Percentiles rank a stretch among this genome's conserved stretches.
Conservation (phyloP, 352 stramenopile species). For the Aphanomyces stellatus region DNA sequence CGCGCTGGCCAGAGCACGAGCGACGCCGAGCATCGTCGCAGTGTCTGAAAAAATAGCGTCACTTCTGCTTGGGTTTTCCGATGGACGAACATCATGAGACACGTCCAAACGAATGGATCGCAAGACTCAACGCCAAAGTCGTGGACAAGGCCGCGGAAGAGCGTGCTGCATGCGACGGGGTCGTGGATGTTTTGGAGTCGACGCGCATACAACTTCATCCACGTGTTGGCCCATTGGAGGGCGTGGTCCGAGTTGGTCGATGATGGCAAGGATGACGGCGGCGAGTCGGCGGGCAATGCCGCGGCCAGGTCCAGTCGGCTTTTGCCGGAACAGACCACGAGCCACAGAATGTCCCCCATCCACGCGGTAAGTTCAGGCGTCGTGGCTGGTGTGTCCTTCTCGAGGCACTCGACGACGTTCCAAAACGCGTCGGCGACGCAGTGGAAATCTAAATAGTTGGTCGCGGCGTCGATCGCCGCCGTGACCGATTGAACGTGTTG, state of each 20-base stretch:
- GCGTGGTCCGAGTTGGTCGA: background rate
- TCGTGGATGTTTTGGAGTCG: background rate
- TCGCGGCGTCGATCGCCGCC: background rate
- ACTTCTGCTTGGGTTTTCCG: background rate
- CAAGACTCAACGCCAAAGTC: background rate
- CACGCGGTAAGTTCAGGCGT: background rate
- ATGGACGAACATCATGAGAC: background rate
- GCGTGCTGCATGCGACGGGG: background rate
- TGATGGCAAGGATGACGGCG: too few relatives aligned
- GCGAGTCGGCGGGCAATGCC: too few relatives aligned
- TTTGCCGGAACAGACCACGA: background rate
- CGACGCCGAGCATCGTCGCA: background rate
- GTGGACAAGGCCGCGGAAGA: background rate
- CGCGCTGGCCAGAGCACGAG: background rate
- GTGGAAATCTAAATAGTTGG: background rate
- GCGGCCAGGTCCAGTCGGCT: background rate
- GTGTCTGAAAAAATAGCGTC: background rate
- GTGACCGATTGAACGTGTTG: background rate
- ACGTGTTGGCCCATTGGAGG: background rate
- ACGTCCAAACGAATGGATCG: constrained; percentile 13
- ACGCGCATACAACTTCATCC: background rate
- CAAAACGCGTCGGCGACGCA: background rate
- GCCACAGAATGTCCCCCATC: background rate
- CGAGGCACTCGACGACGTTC: background rate
- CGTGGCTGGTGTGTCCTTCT: background rate